Evolutionary conservation across 257 asterid species (phyloP).

Genomic region (Rauvolfia tetraphylla): DNA sequence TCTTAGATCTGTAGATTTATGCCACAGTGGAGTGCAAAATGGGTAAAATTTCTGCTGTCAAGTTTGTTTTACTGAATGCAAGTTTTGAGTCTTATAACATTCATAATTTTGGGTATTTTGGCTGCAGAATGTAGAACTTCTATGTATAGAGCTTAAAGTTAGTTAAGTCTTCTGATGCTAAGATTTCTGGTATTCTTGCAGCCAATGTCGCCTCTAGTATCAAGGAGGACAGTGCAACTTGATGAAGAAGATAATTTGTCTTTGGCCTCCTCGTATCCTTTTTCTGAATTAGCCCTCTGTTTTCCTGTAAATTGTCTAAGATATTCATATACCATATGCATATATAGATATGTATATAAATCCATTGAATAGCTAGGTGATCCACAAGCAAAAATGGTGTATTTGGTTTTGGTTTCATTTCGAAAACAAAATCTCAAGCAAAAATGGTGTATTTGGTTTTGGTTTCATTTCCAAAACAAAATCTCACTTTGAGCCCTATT

Average conservation of each 20-base stretch:
- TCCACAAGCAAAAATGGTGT: not conserved
- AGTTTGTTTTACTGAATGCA: not conserved
- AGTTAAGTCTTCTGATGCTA: constrained; percentile 22
- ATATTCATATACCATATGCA: not conserved
- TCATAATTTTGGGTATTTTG: constrained; percentile 18
- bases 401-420: no score
- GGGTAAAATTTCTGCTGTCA: not conserved
- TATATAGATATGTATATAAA: not conserved
- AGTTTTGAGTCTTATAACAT: constrained; percentile 16
- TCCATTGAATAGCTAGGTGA: no score
- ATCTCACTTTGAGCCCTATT: no score
- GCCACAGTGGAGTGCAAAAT: not conserved
- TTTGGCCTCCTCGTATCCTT: constrained; percentile 87
- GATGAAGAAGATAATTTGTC: constrained; percentile 78
- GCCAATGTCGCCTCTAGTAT: constrained; percentile 40
- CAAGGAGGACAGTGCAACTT: constrained; percentile 38
- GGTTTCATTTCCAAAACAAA: no score
- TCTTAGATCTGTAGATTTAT: not conserved
- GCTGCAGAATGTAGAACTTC: constrained; percentile 23
- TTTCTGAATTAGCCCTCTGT: constrained; percentile 2
- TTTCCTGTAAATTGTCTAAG: not conserved
- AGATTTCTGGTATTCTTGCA: constrained; percentile 29
- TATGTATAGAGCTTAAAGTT: not conserved
- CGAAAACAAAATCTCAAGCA: not conserved
- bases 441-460: no score